Evolutionary conservation across 2,329 filamentous ascomycete genomes (phyloP).

Genomic region (Berkeleyomyces rouxiae): DNA sequence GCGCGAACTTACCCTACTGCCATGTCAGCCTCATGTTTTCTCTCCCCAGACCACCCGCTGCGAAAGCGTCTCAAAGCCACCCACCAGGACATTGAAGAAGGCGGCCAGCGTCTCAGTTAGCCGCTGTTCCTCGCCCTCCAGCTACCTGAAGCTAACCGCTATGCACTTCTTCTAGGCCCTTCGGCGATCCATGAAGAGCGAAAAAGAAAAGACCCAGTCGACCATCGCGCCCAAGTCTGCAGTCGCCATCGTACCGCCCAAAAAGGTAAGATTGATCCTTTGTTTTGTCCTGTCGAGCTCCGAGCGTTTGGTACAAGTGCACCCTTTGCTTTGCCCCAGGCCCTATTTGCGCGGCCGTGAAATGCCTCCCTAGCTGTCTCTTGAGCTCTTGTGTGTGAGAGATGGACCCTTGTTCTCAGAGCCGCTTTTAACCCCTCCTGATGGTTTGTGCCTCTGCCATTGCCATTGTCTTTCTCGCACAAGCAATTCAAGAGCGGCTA

Average conservation of each 20-base stretch:
- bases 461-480: no score
- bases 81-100: background rate
- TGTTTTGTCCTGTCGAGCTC: background rate
- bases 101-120: no score
- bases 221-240: conserved; percentile 73
- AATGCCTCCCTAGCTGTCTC: background rate
- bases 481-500: background rate
- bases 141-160: conserved; percentile 23
- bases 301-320: background rate
- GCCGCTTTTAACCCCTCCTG: conserved; percentile 1
- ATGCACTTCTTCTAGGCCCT: conserved; percentile 46
- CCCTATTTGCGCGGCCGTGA: background rate
- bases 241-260: conserved; percentile 76
- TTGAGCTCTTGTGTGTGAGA: background rate
- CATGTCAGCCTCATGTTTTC: background rate
- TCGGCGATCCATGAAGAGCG: conserved; percentile 77
- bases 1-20: no score
- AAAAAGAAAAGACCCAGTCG: conserved; percentile 61
- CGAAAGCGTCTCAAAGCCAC: background rate
- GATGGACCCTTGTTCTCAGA: background rate
- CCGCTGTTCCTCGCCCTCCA: no score
- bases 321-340: background rate
- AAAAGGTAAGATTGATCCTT: conserved; percentile 50
- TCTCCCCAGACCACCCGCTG: background rate
- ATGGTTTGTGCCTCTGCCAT: no score